A percentile compares a stretch with the other conserved stretches of the same genome.
These are phyloP conservation scores for Serpula lacrymans DNA, from an alignment of 768 basidiomycete species.

Conservation along the genomic window DNA sequence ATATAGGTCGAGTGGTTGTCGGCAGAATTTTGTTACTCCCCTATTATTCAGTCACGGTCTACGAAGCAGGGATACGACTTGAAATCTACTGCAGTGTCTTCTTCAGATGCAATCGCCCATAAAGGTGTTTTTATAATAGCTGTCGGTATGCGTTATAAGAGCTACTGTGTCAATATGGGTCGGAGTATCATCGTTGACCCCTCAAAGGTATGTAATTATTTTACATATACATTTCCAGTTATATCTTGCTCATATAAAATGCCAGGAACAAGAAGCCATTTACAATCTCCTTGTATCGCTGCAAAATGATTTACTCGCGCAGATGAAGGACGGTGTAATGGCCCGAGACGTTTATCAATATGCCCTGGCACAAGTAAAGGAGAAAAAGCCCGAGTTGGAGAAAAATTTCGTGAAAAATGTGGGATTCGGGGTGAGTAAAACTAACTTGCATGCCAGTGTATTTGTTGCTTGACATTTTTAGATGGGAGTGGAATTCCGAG, in stretches of 20 bases:
- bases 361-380: constrained; percentile 64
- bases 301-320: constrained; percentile 69
- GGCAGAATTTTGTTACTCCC: constrained; percentile 91
- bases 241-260: constrained; percentile 1
- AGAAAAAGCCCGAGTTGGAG: constrained; percentile 80
- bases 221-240: neutral
- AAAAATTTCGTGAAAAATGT: constrained; percentile 84
- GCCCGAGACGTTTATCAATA: constrained; percentile 82
- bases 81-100: constrained; percentile 81
- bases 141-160: constrained; percentile 88
- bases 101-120: constrained; percentile 76
- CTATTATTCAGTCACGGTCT: constrained; percentile 92
- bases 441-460: constrained; percentile 1
- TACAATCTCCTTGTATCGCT: constrained; percentile 77
- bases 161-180: constrained; percentile 90
- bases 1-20: constrained; percentile 81
- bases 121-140: constrained; percentile 87
- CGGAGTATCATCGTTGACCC: constrained; percentile 96
- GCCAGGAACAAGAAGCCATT: constrained; percentile 86
- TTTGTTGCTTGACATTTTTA: constrained; percentile 27
- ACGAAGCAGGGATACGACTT: constrained; percentile 85
- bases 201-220: constrained; percentile 53
- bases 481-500: constrained; percentile 96
- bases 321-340: constrained; percentile 75
- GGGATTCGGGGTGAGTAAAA: constrained; percentile 74